A percentile compares a stretch with the other conserved stretches of the same genome.
phyloP scores from a whole-genome alignment of 2,329 filamentous ascomycete species.

The Diaporthe sp. region DNA sequence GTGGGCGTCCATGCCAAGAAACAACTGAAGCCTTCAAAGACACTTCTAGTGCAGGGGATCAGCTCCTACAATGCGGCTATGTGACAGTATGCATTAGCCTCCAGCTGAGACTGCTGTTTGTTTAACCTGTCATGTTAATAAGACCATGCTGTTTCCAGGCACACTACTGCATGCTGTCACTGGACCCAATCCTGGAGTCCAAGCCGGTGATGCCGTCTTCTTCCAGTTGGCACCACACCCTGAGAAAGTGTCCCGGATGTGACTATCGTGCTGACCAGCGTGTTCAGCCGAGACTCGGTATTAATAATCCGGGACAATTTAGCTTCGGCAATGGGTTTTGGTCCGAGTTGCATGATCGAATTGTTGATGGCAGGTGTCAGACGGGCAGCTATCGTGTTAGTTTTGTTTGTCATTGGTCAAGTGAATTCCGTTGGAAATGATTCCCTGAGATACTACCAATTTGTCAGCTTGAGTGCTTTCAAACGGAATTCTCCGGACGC shows the following conservation, averaged over 20 bases:
- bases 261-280: neutral
- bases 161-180: neutral
- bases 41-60: neutral
- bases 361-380: neutral
- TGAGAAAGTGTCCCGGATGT: neutral
- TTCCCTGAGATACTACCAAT: neutral
- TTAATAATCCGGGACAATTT: neutral
- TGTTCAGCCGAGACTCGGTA: neutral
- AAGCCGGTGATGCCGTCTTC: neutral
- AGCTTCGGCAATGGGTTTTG: too few relatives aligned
- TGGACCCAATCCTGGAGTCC: neutral
- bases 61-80: too few relatives aligned
- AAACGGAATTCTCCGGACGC: neutral
- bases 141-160: neutral
- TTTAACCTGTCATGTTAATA: neutral
- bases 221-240: neutral
- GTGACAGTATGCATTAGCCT: neutral
- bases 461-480: neutral
- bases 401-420: neutral
- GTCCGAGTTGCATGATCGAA: too few relatives aligned
- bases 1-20: neutral
- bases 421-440: neutral
- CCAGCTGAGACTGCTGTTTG: neutral
- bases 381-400: neutral
- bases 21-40: too few relatives aligned